Evolutionary conservation across 2,329 filamentous ascomycete species (phyloP).

Genomic region (Graphium sp.): DNA sequence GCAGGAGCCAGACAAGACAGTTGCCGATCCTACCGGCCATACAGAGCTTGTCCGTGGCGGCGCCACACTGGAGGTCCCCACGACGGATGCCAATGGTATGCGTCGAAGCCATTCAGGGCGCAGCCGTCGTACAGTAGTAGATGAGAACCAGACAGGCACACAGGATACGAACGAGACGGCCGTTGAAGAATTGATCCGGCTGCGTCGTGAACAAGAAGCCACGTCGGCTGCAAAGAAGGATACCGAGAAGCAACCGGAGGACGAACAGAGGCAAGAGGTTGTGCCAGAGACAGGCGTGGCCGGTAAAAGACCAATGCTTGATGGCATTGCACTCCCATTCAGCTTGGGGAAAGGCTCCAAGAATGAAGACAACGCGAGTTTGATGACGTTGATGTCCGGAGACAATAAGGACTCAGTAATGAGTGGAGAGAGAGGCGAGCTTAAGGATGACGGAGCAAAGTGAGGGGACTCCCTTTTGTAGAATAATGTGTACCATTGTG

Average conservation of each 20-base stretch:
- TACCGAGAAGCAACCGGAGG: slow-evolving; percentile 4
- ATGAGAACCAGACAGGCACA: slow-evolving; percentile 29
- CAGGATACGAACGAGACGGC: slow-evolving; percentile 18
- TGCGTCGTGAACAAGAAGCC: slow-evolving; percentile 20
- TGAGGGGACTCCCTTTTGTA: not conserved
- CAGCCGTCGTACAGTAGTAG: slow-evolving; percentile 25
- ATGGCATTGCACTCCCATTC: slow-evolving; percentile 58
- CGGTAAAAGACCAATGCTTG: slow-evolving; percentile 48
- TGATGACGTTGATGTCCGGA: slow-evolving; percentile 43
- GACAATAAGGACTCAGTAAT: slow-evolving; percentile 8
- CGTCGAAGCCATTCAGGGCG: too few species aligned
- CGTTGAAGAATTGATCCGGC: slow-evolving; percentile 23
- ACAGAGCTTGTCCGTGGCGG: too few species aligned
- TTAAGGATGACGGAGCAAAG: slow-evolving; percentile 6
- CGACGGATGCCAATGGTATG: too few species aligned
- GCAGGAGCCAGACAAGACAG: slow-evolving; percentile 14
- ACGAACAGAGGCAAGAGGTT: slow-evolving; percentile 11
- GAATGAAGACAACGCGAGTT: slow-evolving; percentile 56
- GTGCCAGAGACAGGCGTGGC: slow-evolving; percentile 30
- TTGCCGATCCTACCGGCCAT: too few species aligned
- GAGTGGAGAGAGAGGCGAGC: slow-evolving; percentile 4
- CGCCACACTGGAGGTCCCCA: too few species aligned
- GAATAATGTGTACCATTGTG: not conserved
- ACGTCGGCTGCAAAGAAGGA: too few species aligned
- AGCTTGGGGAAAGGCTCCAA: slow-evolving; percentile 45